Evolutionary conservation across 495 filamentous ascomycete genomes (phyloP), one percentile per base, ranked within the genome.

Genomic region (Aspergillus olivimuriae): DNA sequence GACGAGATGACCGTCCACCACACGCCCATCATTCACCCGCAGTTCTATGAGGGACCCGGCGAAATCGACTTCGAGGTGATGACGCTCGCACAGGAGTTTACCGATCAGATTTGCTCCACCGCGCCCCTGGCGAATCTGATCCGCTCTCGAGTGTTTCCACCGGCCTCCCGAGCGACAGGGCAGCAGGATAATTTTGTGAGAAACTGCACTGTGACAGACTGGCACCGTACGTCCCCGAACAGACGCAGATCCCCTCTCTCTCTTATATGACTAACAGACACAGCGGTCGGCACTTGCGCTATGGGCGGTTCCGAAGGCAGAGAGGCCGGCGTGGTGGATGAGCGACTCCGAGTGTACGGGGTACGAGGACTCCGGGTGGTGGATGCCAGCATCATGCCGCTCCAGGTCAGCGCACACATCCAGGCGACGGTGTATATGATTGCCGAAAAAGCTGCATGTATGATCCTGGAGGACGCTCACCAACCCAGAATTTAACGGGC

Each of bases 351-450:
- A 22, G 74, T 80, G 1, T 66, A 80, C 46, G 70, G 71, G 0
- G 64, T 73, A 3, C 51, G 57, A 22, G 61, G 66, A 0, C 43
- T 80, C 20, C 58, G 77, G 10, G 74, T 84, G 0, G 69, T 77
- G 7, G 78, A 76, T 46, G 76, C 78, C 3, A 66, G 73, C 31
- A 54, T 81, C 22, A 74, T 73, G 53, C 76, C 77, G 4, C 36
- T 73, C 20, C 66, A 74, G 39, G 57, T 77, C 17, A 61, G 69
- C 32, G 68, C 68, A 8, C 72, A 81, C 56, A 56, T 74, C 33
- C 72, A 75, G 49, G 70, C 68, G 0, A 77, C 76, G 0, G 65
- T 80, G 0, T 78, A 78, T 56, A 76, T 70, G 3, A 60, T 70
- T 54, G 66, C 58, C 3, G 77, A 80, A 55, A 77, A 75, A 47